These are phyloP conservation scores for Zalaria obscura DNA, from an alignment of 2,329 filamentous ascomycete species.

Conservation along the genomic window DNA sequence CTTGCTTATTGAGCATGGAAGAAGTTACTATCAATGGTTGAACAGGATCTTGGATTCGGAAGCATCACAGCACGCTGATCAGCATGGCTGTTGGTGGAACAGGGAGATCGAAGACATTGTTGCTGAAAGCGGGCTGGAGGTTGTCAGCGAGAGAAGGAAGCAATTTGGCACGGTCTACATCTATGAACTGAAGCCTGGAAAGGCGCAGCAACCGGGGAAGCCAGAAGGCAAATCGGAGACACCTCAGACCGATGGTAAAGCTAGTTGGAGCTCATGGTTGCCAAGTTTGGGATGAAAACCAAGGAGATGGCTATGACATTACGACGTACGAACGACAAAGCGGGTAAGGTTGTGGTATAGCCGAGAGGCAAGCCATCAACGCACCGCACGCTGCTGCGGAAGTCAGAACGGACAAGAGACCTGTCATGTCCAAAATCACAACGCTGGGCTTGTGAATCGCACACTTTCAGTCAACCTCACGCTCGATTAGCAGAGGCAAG, in stretches of 20 bases:
- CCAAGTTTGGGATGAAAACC: neutral
- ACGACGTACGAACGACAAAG: no score
- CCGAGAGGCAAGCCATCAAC: no score
- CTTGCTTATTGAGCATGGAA: constrained; percentile 36
- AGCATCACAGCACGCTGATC: constrained; percentile 32
- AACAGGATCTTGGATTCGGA: constrained; percentile 31
- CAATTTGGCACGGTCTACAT: constrained; percentile 37
- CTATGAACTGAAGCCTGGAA: constrained; percentile 28
- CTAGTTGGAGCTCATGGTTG: neutral
- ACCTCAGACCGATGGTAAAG: neutral
- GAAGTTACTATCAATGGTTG: constrained; percentile 32
- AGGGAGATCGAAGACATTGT: constrained; percentile 36
- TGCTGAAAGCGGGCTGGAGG: constrained; percentile 31
- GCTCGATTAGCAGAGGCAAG: no score
- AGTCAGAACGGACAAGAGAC: no score
- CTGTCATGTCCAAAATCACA: no score
- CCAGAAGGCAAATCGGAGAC: neutral
- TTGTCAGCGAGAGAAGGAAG: constrained; percentile 29
- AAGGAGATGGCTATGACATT: neutral
- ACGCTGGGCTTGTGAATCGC: no score
- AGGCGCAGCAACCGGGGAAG: neutral
- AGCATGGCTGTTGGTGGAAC: constrained; percentile 39
- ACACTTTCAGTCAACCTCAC: no score
- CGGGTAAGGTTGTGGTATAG: no score
- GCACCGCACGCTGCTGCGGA: no score